Base-by-base conservation (phyloP, 108 stramenopile species). In the Cyclostephanos tholiformis region DNA sequence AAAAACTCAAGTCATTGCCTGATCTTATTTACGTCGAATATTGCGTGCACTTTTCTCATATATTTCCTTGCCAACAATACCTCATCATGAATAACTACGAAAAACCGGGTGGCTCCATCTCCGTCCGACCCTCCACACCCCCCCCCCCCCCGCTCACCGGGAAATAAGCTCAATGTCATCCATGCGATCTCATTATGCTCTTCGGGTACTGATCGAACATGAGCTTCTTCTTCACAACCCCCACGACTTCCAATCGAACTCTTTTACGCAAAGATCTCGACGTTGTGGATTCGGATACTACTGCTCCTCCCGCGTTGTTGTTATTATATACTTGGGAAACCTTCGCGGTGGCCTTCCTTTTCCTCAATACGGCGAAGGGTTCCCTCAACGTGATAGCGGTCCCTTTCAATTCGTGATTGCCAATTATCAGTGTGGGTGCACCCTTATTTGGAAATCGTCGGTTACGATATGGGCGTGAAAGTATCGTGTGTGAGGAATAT, bases 121-220 rank as follows among this genome's bases (percentile, higher is more conserved):
- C n/a, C n/a, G n/a, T n/a, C n/a, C n/a, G n/a, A 27, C 44, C 10
- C 11, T 20, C 2, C 52, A 56, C 51, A 55, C 17, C 12, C n/a
- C 44, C 25, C 38, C 8, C 49, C 49, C n/a, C n/a, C n/a, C n/a
- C n/a, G n/a, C n/a, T n/a, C n/a, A n/a, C n/a, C n/a, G n/a, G n/a
- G n/a, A n/a, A n/a, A n/a, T n/a, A n/a, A n/a, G n/a, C n/a, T n/a
- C n/a, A n/a, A n/a, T n/a, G n/a, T 46, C 30, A 36, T n/a, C 13
- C 46, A 6, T 25, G 44, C 81, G 67, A 88, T 76, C 84, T 60
- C 89, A 90, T 87, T 64, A 92, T 92, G 22, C 75, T 87, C 63
- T 92, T 90, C 4, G 91, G 91, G 63, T 92, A 92, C 26, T 77
- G 75, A 69, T 86, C 75, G 74, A 92, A 90, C 59, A 89, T 65